Conservation (phyloP, 805 yeast species). For the Tetrapisispora namnaoensis region DNA sequence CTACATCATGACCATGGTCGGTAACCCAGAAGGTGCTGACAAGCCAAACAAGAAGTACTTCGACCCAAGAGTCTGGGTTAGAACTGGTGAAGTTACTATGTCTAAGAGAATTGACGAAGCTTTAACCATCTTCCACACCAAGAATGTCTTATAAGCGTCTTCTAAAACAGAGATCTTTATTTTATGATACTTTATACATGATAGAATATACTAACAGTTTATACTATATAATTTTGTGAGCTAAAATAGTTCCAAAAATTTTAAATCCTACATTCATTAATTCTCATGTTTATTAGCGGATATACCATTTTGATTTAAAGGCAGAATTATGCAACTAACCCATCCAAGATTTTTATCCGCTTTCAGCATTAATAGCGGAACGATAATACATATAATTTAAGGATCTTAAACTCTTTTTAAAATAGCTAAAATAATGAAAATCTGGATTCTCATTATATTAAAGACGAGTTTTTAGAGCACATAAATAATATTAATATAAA, state of each 20-base stretch:
- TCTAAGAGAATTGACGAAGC: conserved; percentile 73
- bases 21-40: conserved; percentile 99
- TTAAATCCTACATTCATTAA: no score
- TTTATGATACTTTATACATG: not conserved
- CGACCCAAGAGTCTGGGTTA: conserved; percentile 99
- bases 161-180: not conserved
- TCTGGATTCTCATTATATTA: no score
- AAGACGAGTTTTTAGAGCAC: no score
- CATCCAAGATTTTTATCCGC: no score
- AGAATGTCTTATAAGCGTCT: conserved; percentile 41
- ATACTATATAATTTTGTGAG: not conserved
- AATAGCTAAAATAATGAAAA: no score
- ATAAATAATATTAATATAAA: no score
- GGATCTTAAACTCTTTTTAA: no score
- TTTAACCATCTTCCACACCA: conserved; percentile 76
- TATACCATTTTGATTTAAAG: no score
- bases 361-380: no score
- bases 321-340: no score
- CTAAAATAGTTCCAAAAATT: not conserved
- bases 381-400: no score
- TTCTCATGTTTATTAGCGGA: no score
- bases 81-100: conserved; percentile 99
- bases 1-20: conserved; percentile 79
- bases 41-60: conserved; percentile 99
- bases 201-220: not conserved